These are phyloP conservation scores for Boletus reticuloceps DNA, from an alignment of 768 basidiomycete genomes.

Conservation along the genomic window DNA sequence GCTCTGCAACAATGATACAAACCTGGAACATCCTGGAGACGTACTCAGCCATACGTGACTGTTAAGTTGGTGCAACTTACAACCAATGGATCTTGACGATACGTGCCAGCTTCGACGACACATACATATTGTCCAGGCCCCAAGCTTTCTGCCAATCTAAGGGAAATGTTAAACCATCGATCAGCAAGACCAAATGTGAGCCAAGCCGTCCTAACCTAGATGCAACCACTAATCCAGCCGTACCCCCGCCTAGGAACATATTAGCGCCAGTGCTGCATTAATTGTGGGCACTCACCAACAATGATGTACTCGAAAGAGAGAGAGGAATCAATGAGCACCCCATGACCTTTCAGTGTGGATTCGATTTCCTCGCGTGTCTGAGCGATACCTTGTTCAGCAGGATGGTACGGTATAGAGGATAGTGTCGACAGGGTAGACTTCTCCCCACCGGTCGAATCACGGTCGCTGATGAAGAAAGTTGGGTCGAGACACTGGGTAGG, in stretches of 20 bases:
- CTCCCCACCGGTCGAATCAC: background rate
- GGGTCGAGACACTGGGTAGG: background rate
- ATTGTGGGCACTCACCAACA: constrained; percentile 2
- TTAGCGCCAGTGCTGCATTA: background rate
- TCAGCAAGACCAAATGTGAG: background rate
- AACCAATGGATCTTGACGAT: constrained; percentile 7
- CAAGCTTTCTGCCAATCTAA: constrained; percentile 14
- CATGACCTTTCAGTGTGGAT: background rate
- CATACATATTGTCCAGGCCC: constrained; percentile 12
- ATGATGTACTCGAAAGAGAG: constrained; percentile 11
- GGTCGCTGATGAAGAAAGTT: background rate
- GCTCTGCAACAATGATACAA: background rate
- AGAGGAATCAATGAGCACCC: background rate
- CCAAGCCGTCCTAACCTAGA: constrained; percentile 2
- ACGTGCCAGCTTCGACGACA: constrained; percentile 17
- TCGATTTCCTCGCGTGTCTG: background rate
- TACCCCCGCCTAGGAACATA: constrained; percentile 10
- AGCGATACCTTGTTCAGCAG: background rate
- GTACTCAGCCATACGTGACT: background rate
- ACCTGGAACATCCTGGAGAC: constrained; percentile 18
- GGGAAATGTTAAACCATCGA: background rate
- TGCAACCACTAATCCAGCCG: constrained; percentile 17
- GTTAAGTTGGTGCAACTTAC: constrained; percentile 2
- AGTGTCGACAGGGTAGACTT: background rate
- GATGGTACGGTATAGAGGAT: background rate